Conservation (phyloP, 108 stramenopile genomes). For the Skeletonema costatum region DNA sequence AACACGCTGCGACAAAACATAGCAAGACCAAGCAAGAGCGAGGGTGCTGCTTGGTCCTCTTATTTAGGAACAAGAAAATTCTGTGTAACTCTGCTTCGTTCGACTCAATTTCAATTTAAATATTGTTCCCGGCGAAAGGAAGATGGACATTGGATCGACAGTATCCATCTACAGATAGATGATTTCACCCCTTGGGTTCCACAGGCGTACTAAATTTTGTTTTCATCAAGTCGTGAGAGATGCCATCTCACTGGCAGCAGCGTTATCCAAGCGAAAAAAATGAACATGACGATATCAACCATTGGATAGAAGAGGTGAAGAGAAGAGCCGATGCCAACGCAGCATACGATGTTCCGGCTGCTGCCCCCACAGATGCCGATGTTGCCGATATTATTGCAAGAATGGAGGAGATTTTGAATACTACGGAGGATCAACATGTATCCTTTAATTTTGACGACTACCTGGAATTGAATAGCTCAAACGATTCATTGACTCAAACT, state of each 20-base stretch:
- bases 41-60: too few species aligned
- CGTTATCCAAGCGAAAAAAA: background rate
- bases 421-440: background rate
- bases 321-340: background rate
- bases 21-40: too few species aligned
- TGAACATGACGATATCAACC: background rate
- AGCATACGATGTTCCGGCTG: background rate
- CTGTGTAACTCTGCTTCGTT: too few species aligned
- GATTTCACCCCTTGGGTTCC: too few species aligned
- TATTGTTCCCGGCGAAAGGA: too few species aligned
- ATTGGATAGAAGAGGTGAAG: constrained; percentile 11
- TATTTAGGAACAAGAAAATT: too few species aligned
- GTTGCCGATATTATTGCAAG: constrained; percentile 9
- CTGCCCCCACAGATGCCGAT: constrained; percentile 6
- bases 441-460: background rate
- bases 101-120: too few species aligned
- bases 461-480: background rate
- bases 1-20: too few species aligned
- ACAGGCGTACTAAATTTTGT: too few species aligned
- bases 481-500: background rate
- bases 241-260: background rate
- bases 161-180: too few species aligned
- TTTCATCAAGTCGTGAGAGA: too few species aligned
- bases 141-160: too few species aligned
- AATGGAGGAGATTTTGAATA: constrained; percentile 16